Evolutionary conservation across 1,139 yeast species (phyloP), one percentile per base, ranked within the genome.

Genomic region (Saccharomyces hybrid): DNA sequence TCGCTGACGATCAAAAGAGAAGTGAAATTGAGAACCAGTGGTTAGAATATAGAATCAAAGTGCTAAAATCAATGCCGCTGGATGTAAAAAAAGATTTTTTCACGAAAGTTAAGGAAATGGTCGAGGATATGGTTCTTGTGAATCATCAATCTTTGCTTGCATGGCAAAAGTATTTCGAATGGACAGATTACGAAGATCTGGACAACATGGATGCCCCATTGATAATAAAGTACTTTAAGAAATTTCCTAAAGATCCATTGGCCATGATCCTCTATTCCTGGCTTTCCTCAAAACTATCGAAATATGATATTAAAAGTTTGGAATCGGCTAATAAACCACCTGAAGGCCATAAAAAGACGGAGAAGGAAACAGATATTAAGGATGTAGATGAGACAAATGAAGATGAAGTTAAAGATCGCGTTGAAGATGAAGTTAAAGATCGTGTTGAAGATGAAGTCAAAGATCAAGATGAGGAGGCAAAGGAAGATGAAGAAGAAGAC

Each of bases 111-210:
- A 73, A 73, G 52, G 81, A 79, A 11, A 76, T 82, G 77, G 81
- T 83, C 0, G 85, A 82, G 23, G 96, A 86, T 44, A 81, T 91
- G 84, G 82, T 90, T 3, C 71, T 85, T 28, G 81, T 93, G 13
- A 78, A 80, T 46, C 80, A 84, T 14, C 76, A 78, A 0, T 82
- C 84, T 27, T 73, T 79, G 29, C 73, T 80, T 46, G 89, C 93
- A 1, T 93, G 97, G 96, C 76, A 79, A 51, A 67, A 86, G 13
- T 82, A 82, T 62, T 81, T 90, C 61, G 96, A 93, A 62, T 86
- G 93, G 86, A 61, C 72, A 38, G 97, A 93, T 67, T 78, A 77
- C 7, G 68, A 67, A 2, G 72, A 75, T 8, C 68, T 89, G 13
- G 66, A 71, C 27, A 78, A 79, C 2, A 67, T 88, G 52, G 84